phyloP scores from a whole-genome alignment of 768 basidiomycete species.

The Exidia glandulosa region DNA sequence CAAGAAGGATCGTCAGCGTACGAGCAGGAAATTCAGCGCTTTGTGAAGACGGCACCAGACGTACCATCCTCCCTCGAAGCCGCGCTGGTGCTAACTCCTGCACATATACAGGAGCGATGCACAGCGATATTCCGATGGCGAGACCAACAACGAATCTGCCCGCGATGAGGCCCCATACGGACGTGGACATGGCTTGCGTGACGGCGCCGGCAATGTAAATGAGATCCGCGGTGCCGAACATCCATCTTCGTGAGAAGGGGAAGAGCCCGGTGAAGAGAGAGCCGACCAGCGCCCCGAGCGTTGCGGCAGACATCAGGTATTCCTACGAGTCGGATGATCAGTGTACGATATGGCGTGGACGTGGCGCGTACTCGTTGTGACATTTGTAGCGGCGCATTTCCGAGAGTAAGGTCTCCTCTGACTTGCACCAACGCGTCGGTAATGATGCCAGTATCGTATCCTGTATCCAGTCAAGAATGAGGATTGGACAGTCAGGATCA shows the following conservation, averaged over 20 bases:
- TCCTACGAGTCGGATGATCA: slow-evolving; percentile 32
- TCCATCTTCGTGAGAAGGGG: slow-evolving; percentile 62
- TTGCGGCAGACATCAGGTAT: slow-evolving; percentile 71
- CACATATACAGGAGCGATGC: slow-evolving; percentile 73
- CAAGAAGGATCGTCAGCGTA: not conserved
- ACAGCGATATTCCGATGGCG: slow-evolving; percentile 66
- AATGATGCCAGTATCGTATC: slow-evolving; percentile 74
- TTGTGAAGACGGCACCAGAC: not conserved
- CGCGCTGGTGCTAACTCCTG: slow-evolving; percentile 68
- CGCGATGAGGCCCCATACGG: slow-evolving; percentile 62
- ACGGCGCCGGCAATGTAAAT: slow-evolving; percentile 70
- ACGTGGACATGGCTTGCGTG: slow-evolving; percentile 56
- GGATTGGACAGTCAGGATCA: not conserved
- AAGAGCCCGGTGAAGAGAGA: slow-evolving; percentile 57
- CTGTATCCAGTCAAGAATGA: slow-evolving; percentile 20
- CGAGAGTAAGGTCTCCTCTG: slow-evolving; percentile 50
- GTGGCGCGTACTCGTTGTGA: slow-evolving; percentile 43
- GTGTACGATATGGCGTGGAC: not conserved
- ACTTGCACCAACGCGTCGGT: slow-evolving; percentile 74
- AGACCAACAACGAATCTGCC: slow-evolving; percentile 66
- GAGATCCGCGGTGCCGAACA: slow-evolving; percentile 55
- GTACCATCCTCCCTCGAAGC: slow-evolving; percentile 62
- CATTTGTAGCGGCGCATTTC: slow-evolving; percentile 35
- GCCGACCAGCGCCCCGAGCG: slow-evolving; percentile 67
- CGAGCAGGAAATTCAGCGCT: not conserved